Evolutionary conservation across 2,329 filamentous ascomycete species (phyloP).

Genomic region (Paraphoma chrysanthemicola): DNA sequence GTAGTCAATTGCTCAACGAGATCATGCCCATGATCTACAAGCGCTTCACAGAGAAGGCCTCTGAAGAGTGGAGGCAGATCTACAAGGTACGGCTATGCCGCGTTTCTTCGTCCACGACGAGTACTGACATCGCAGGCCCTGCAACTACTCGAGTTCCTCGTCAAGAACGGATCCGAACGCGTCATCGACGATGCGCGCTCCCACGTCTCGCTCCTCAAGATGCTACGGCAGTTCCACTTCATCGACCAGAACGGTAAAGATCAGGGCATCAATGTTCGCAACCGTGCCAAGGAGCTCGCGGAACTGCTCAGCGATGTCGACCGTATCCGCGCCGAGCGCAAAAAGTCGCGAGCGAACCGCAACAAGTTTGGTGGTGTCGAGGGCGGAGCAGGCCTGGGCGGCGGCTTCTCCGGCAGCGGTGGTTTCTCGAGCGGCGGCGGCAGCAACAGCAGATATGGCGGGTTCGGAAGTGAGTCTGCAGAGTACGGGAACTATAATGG

Average conservation of each 20-base stretch:
- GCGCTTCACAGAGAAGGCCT: conserved; percentile 96
- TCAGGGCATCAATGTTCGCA: conserved; percentile 96
- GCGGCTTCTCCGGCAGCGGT: conserved; percentile 59
- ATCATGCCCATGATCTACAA: conserved; percentile 99
- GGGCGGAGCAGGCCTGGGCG: conserved; percentile 69
- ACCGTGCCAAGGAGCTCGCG: conserved; percentile 92
- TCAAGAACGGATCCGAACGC: conserved; percentile 97
- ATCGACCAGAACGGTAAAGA: conserved; percentile 97
- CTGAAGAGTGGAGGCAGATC: conserved; percentile 98
- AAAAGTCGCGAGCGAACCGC: conserved; percentile 88
- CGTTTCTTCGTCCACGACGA: neutral
- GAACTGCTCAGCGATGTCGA: conserved; percentile 95
- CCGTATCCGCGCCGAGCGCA: conserved; percentile 74
- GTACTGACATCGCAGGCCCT: conserved; percentile 62
- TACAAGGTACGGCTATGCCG: conserved; percentile 74
- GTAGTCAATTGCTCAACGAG: conserved; percentile 92
- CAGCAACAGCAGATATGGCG: conserved; percentile 73
- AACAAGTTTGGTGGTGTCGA: conserved; percentile 97
- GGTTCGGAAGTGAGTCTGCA: conserved; percentile 75
- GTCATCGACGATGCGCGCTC: conserved; percentile 97
- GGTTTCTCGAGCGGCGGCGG: conserved; percentile 74
- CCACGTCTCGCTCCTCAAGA: conserved; percentile 93
- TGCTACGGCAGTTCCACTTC: conserved; percentile 97
- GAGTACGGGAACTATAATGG: conserved; percentile 73
- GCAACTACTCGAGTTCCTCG: conserved; percentile 93